phyloP scores from a whole-genome alignment of 805 yeast species.

The Metschnikowia reukaufii region DNA sequence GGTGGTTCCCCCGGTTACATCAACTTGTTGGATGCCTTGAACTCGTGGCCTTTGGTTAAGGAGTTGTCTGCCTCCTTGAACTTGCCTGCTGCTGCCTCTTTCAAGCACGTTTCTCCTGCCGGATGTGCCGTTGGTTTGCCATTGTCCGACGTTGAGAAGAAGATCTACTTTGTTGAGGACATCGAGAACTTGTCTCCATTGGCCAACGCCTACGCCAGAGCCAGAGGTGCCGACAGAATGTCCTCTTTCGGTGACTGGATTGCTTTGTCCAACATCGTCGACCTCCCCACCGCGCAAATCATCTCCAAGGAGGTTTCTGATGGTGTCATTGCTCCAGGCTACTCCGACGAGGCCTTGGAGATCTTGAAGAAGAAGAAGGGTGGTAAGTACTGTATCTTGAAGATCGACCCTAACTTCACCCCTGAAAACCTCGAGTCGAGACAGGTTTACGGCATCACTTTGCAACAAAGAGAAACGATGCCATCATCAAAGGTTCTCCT shows the following conservation, averaged over 20 bases:
- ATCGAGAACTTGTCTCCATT: constrained; percentile 94
- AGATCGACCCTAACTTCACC: constrained; percentile 90
- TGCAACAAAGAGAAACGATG: constrained; percentile 98
- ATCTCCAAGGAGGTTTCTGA: constrained; percentile 97
- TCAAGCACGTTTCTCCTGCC: constrained; percentile 98
- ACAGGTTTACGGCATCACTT: constrained; percentile 92
- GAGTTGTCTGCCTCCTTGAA: constrained; percentile 92
- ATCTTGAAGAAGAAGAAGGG: constrained; percentile 89
- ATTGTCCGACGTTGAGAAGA: constrained; percentile 84
- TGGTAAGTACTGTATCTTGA: constrained; percentile 95
- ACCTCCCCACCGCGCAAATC: constrained; percentile 92
- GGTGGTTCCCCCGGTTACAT: constrained; percentile 97
- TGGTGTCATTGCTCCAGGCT: constrained; percentile 99
- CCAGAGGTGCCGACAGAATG: constrained; percentile 99
- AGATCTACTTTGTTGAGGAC: constrained; percentile 91
- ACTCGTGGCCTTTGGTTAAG: constrained; percentile 98
- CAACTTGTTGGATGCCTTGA: constrained; percentile 92
- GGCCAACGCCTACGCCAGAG: constrained; percentile 98
- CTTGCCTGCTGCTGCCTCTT: constrained; percentile 98
- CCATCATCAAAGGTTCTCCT: constrained; percentile 86
- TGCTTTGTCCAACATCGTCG: constrained; percentile 95
- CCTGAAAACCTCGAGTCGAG: constrained; percentile 85
- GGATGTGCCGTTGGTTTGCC: constrained; percentile 98
- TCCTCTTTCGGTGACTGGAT: constrained; percentile 98
- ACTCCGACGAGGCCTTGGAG: constrained; percentile 86